Percentiles rank a stretch among this genome's conserved stretches.
phyloP scores from a whole-genome alignment of 2,329 filamentous ascomycete species.

The Pseudogymnoascus destructans region DNA sequence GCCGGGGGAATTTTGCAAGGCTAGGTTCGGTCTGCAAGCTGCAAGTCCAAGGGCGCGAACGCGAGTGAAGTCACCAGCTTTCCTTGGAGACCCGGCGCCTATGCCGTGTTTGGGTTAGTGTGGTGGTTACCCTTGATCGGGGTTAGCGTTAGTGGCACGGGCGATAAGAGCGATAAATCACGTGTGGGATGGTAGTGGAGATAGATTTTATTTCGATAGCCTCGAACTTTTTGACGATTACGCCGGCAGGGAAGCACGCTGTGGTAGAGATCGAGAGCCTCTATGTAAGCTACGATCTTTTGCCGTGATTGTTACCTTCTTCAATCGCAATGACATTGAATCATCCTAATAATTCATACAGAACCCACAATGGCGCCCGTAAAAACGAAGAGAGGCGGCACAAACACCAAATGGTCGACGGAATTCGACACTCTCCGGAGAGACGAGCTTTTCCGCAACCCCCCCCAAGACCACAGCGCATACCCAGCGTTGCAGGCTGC shows the following conservation, averaged over 20 bases:
- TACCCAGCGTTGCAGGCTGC: slow-evolving; percentile 77
- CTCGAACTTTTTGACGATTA: slow-evolving; percentile 6
- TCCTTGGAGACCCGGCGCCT: neutral
- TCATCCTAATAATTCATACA: neutral
- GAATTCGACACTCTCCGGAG: slow-evolving; percentile 76
- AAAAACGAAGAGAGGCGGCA: slow-evolving; percentile 33
- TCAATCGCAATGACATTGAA: neutral
- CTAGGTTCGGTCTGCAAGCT: neutral
- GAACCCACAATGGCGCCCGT: slow-evolving; percentile 14
- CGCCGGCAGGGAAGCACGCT: neutral
- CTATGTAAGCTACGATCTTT: slow-evolving; percentile 14
- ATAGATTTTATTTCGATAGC: slow-evolving; percentile 10
- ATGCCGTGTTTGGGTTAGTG: slow-evolving; percentile 1
- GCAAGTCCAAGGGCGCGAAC: neutral
- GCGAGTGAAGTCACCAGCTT: neutral
- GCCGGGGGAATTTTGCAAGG: neutral
- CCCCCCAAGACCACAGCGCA: slow-evolving; percentile 73
- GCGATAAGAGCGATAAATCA: slow-evolving; percentile 9
- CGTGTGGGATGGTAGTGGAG: slow-evolving; percentile 1
- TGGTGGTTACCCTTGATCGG: neutral
- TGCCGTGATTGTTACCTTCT: neutral
- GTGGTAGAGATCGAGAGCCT: slow-evolving; percentile 5
- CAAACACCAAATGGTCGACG: slow-evolving; percentile 65
- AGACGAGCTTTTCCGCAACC: slow-evolving; percentile 78
- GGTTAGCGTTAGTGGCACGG: neutral